Percentiles rank a stretch among this genome's conserved stretches.
Evolutionary conservation across 805 yeast species (phyloP).

Genomic region (Yarrowia sp.): DNA sequence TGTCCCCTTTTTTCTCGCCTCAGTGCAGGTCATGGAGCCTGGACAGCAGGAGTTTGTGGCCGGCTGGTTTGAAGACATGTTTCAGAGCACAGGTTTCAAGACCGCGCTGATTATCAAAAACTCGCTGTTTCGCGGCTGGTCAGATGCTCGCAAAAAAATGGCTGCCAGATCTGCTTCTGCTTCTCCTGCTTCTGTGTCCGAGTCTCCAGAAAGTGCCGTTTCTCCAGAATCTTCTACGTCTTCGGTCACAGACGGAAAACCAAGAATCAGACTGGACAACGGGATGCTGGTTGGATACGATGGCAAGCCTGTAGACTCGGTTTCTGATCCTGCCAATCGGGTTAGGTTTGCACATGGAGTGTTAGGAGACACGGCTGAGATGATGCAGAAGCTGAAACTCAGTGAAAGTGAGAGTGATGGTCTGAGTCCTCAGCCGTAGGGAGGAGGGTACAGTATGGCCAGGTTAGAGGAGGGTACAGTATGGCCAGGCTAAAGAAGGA

Average conservation of each 20-base stretch:
- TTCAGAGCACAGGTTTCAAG: background rate
- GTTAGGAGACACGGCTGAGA: constrained; percentile 1
- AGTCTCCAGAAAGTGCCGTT: background rate
- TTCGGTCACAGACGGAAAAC: background rate
- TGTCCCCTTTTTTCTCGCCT: background rate
- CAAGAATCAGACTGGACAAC: background rate
- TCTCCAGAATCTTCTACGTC: background rate
- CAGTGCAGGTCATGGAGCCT: constrained; percentile 4
- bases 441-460: background rate
- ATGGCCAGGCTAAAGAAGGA: too few relatives aligned
- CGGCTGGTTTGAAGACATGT: background rate
- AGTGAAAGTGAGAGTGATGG: constrained; percentile 1
- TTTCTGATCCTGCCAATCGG: background rate
- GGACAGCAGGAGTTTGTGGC: constrained; percentile 3
- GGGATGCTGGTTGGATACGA: background rate
- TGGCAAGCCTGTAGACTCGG: background rate
- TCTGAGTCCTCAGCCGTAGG: background rate
- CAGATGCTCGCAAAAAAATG: background rate
- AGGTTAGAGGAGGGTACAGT: too few relatives aligned
- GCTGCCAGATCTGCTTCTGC: background rate
- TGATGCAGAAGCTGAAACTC: background rate
- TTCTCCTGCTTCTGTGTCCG: background rate
- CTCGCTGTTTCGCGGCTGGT: constrained; percentile 17
- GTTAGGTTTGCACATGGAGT: constrained; percentile 11
- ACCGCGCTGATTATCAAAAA: constrained; percentile 4